phyloP scores from a whole-genome alignment of 352 stramenopile species.

The Phytophthora pini region DNA sequence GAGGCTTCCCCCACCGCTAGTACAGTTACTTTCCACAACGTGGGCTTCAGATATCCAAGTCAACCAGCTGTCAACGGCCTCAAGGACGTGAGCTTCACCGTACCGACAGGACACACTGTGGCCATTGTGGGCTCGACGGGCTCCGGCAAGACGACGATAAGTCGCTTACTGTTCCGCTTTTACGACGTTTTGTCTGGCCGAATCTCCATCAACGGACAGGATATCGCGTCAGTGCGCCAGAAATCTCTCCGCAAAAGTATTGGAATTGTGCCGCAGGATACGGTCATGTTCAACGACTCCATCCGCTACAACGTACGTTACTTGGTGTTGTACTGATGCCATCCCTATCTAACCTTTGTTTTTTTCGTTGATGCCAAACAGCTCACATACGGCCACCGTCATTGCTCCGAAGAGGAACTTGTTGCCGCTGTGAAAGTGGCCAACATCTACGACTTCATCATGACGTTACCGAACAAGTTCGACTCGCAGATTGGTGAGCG shows the following conservation, averaged over 20 bases:
- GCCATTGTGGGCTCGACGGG: conserved; percentile 94
- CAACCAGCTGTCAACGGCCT: conserved; percentile 88
- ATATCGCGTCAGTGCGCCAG: conserved; percentile 89
- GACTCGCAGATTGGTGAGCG: conserved; percentile 90
- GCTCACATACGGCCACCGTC: conserved; percentile 90
- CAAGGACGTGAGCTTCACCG: conserved; percentile 79
- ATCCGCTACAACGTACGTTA: conserved; percentile 94
- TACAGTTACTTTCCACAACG: conserved; percentile 92
- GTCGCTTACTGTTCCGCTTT: conserved; percentile 95
- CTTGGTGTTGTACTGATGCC: not conserved
- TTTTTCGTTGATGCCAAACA: conserved; percentile 37
- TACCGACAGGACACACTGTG: conserved; percentile 85
- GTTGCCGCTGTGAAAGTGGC: conserved; percentile 89
- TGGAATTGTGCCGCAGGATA: conserved; percentile 97
- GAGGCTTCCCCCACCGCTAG: conserved; percentile 47
- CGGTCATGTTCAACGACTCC: conserved; percentile 98
- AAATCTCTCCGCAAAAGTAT: conserved; percentile 90
- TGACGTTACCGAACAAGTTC: conserved; percentile 90
- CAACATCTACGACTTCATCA: conserved; percentile 95
- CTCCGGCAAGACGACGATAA: conserved; percentile 95
- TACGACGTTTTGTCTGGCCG: conserved; percentile 92
- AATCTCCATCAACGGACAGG: conserved; percentile 89
- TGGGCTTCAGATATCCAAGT: conserved; percentile 93
- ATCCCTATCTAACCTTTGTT: conserved; percentile 8
- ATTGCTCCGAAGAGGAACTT: conserved; percentile 92